These are phyloP conservation scores for Psilocybe cubensis DNA, from an alignment of 768 basidiomycete species.

Conservation along the genomic window DNA sequence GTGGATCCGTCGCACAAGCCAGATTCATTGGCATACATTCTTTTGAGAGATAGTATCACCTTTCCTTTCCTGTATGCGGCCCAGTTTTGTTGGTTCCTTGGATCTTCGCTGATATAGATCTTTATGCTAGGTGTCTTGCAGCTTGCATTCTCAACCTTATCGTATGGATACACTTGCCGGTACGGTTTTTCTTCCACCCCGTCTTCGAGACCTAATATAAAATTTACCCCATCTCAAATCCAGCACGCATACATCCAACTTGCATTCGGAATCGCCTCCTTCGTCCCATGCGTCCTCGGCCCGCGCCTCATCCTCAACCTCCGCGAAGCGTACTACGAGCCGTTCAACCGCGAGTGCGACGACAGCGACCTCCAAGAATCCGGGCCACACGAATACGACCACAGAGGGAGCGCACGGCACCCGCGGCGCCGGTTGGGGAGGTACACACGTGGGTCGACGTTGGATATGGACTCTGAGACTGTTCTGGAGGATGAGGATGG, in stretches of 20 bases:
- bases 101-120: neutral
- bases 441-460: too few relatives aligned
- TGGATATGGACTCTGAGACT: too few relatives aligned
- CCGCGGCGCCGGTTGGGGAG: too few relatives aligned
- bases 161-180: constrained; percentile 4
- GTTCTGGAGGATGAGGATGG: too few relatives aligned
- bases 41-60: constrained; percentile 18
- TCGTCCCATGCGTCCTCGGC: constrained; percentile 13
- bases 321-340: constrained; percentile 15
- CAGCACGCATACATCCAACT: constrained; percentile 3
- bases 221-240: too few relatives aligned
- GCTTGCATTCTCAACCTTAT: constrained; percentile 6
- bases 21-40: constrained; percentile 13
- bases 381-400: neutral
- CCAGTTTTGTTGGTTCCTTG: neutral
- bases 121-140: neutral
- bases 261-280: neutral
- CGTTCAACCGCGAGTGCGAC: constrained; percentile 9
- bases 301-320: constrained; percentile 15
- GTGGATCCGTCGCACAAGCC: neutral
- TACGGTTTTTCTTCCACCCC: neutral
- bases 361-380: neutral
- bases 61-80: constrained; percentile 17
- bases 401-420: too few relatives aligned
- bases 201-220: too few relatives aligned